Percentiles rank a stretch among this genome's conserved stretches.
Conservation (phyloP, 2,329 filamentous ascomycete species). For the Thelonectria olida region DNA sequence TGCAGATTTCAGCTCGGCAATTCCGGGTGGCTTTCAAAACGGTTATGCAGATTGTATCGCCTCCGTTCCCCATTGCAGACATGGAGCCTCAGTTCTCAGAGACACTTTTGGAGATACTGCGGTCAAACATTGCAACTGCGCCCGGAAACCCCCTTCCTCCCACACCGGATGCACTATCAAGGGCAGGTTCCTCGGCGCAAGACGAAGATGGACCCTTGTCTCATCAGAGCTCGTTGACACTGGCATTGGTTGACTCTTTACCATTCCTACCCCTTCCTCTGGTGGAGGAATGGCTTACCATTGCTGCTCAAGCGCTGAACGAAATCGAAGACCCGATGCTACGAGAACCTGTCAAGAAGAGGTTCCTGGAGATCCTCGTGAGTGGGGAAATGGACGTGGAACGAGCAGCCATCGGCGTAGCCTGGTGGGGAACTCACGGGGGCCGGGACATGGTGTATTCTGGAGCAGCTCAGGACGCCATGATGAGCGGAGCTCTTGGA, state of each 20-base stretch:
- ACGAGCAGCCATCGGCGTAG: slow-evolving; percentile 78
- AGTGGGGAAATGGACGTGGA: slow-evolving; percentile 91
- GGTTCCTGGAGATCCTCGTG: slow-evolving; percentile 83
- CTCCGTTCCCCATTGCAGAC: slow-evolving; percentile 78
- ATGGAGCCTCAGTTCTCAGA: slow-evolving; percentile 82
- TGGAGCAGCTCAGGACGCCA: slow-evolving; percentile 36
- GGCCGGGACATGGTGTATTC: slow-evolving; percentile 61
- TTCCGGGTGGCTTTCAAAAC: slow-evolving; percentile 91
- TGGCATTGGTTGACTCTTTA: slow-evolving; percentile 82
- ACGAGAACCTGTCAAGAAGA: slow-evolving; percentile 70
- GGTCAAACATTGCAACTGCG: slow-evolving; percentile 66
- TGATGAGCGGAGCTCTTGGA: slow-evolving; percentile 66
- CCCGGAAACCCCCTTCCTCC: slow-evolving; percentile 54
- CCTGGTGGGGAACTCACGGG: slow-evolving; percentile 80
- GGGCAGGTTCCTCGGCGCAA: slow-evolving; percentile 37
- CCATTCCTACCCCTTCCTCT: slow-evolving; percentile 75
- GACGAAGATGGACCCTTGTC: slow-evolving; percentile 59
- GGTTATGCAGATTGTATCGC: slow-evolving; percentile 81
- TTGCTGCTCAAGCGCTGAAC: slow-evolving; percentile 74
- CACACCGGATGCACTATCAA: slow-evolving; percentile 47
- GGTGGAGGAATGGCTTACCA: slow-evolving; percentile 82
- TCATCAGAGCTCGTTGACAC: slow-evolving; percentile 79
- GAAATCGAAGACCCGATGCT: slow-evolving; percentile 68
- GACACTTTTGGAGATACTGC: slow-evolving; percentile 80
- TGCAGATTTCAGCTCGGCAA: slow-evolving; percentile 81